Conservation (phyloP, 2,329 filamentous ascomycete species). For the Talaromyces rugulosus region DNA sequence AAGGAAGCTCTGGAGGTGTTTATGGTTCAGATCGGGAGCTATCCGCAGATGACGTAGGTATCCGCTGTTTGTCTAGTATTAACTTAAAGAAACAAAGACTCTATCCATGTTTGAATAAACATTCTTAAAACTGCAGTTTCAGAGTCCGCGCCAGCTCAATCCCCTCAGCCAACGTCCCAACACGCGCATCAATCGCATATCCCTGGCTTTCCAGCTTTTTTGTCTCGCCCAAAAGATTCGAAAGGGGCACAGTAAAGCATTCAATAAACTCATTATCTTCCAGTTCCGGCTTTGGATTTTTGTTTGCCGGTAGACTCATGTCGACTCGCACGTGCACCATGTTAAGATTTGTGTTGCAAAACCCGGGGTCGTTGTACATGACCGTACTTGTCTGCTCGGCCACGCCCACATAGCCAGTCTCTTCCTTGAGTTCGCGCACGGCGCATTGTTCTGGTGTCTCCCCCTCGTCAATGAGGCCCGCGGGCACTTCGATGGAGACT, state of each 20-base stretch:
- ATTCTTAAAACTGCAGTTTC: background rate
- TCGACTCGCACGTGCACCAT: slow-evolving; percentile 70
- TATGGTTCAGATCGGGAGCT: background rate
- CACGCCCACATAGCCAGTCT: slow-evolving; percentile 53
- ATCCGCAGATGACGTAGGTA: background rate
- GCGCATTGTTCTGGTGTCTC: slow-evolving; percentile 53
- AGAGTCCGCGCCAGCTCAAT: slow-evolving; percentile 63
- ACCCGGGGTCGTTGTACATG: slow-evolving; percentile 47
- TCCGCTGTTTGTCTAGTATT: background rate
- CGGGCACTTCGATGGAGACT: slow-evolving; percentile 56
- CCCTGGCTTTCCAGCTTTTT: slow-evolving; percentile 65
- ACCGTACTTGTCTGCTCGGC: slow-evolving; percentile 39
- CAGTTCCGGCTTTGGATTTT: slow-evolving; percentile 63
- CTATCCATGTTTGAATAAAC: background rate
- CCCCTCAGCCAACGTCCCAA: slow-evolving; percentile 73
- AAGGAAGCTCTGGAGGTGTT: background rate
- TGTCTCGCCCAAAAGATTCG: slow-evolving; percentile 61
- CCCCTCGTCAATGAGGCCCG: slow-evolving; percentile 57
- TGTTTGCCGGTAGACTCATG: slow-evolving; percentile 64
- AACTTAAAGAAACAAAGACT: background rate
- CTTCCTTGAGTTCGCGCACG: slow-evolving; percentile 55
- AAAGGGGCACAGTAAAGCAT: slow-evolving; percentile 65
- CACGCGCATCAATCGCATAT: slow-evolving; percentile 73
- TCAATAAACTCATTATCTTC: slow-evolving; percentile 83
- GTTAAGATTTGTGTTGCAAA: slow-evolving; percentile 48